Conservation (phyloP, 2,329 filamentous ascomycete species). For the Sporothrix mexicana region DNA sequence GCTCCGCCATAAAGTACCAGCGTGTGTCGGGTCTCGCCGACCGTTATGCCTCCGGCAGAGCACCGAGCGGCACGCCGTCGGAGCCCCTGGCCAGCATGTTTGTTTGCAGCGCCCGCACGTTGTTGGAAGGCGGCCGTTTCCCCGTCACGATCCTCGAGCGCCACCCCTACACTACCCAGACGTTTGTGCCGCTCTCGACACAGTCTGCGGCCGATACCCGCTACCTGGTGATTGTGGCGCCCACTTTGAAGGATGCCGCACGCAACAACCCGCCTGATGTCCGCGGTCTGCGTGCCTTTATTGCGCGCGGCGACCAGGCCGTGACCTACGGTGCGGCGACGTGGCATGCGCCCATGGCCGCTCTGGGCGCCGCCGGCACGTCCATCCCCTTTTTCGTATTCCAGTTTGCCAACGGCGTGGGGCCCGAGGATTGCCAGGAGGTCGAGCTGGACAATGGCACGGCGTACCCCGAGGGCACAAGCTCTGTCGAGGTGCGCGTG, state of each 20-base stretch:
- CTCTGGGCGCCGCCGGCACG: conserved; percentile 64
- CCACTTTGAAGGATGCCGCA: conserved; percentile 59
- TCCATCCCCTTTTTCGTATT: conserved; percentile 86
- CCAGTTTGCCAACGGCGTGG: conserved; percentile 85
- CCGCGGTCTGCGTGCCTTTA: conserved; percentile 71
- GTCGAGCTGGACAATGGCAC: conserved; percentile 51
- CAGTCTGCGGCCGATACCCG: conserved; percentile 47
- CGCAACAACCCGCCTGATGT: conserved; percentile 71
- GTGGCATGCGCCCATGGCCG: conserved; percentile 97
- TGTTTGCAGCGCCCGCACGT: conserved; percentile 72
- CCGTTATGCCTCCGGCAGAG: conserved; percentile 63
- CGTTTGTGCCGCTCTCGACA: conserved; percentile 78
- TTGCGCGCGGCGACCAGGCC: conserved; percentile 77
- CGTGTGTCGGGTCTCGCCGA: conserved; percentile 76
- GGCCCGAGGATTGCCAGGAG: conserved; percentile 86
- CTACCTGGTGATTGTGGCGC: conserved; percentile 90
- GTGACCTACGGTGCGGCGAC: conserved; percentile 92
- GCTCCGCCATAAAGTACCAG: conserved; percentile 84
- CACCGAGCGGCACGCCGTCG: conserved; percentile 62
- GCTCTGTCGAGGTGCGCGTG: conserved; percentile 30
- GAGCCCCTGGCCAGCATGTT: conserved; percentile 84
- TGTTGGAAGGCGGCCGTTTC: conserved; percentile 54
- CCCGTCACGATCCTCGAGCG: conserved; percentile 78
- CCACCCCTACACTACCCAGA: conserved; percentile 93
- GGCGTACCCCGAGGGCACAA: conserved; percentile 18